phyloP scores from a whole-genome alignment of 352 stramenopile species.

The Phytophthora chlamydospora region DNA sequence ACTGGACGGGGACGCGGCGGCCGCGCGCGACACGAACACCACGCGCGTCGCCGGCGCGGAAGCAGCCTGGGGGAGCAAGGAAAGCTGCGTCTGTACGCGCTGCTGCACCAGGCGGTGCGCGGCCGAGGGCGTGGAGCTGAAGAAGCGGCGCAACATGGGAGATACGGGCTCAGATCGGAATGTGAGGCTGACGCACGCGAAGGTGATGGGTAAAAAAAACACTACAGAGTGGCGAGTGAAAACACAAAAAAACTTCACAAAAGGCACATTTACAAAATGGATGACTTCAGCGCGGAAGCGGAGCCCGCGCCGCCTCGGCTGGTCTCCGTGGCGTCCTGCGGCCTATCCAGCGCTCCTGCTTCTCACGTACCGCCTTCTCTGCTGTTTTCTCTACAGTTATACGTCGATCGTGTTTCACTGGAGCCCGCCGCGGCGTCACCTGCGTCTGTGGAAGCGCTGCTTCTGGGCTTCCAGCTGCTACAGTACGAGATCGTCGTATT shows the following conservation, averaged over 20 bases:
- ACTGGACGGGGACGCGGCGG: constrained; percentile 8
- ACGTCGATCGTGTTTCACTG: constrained; percentile 31
- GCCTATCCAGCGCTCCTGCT: neutral
- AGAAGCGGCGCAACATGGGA: constrained; percentile 48
- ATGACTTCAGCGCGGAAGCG: too few relatives aligned
- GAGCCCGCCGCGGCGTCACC: neutral
- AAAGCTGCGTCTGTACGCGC: constrained; percentile 58
- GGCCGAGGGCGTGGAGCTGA: constrained; percentile 41
- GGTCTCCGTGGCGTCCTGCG: constrained; percentile 14
- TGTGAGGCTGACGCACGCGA: neutral
- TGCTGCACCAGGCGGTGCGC: constrained; percentile 72
- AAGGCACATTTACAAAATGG: too few relatives aligned
- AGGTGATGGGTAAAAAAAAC: neutral
- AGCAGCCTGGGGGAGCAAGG: constrained; percentile 31
- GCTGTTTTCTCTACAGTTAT: constrained; percentile 59
- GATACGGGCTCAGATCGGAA: neutral
- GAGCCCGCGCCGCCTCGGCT: too few relatives aligned
- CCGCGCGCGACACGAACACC: constrained; percentile 52
- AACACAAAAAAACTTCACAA: too few relatives aligned
- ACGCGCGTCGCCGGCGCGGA: constrained; percentile 49
- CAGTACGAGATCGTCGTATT: constrained; percentile 64
- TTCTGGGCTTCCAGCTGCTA: constrained; percentile 55
- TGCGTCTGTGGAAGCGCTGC: constrained; percentile 2
- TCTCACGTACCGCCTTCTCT: constrained; percentile 5
- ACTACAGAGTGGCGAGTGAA: too few relatives aligned